phyloP scores from a whole-genome alignment of 805 yeast genomes.

The Candida ulmi region DNA sequence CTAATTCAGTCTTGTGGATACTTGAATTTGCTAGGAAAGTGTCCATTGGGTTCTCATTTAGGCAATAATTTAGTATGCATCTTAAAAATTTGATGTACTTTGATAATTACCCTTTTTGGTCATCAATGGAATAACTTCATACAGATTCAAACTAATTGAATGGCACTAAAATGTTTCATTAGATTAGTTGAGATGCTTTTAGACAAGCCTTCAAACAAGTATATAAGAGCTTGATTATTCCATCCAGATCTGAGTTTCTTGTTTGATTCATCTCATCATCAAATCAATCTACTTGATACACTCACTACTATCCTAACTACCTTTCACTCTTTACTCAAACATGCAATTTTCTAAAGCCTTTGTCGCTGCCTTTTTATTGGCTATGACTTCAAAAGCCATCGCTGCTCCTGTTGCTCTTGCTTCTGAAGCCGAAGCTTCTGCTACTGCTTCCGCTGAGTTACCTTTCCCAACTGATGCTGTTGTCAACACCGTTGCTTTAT shows the following conservation, averaged over 20 bases:
- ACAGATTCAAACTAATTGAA: too few relatives aligned
- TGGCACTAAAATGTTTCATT: too few relatives aligned
- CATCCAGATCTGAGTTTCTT: too few relatives aligned
- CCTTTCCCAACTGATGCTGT: slow-evolving; percentile 4
- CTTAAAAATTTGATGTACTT: neutral
- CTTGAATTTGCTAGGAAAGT: too few relatives aligned
- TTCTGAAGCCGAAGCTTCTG: neutral
- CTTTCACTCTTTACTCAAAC: neutral
- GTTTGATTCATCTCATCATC: neutral
- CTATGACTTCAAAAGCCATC: slow-evolving; percentile 7
- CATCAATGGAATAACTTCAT: neutral
- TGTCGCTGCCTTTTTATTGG: slow-evolving; percentile 4
- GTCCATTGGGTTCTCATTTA: neutral
- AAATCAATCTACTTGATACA: neutral
- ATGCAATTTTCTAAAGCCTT: slow-evolving; percentile 13
- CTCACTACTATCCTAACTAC: neutral
- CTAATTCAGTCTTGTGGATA: too few relatives aligned
- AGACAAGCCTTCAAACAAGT: too few relatives aligned
- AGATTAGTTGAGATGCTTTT: too few relatives aligned
- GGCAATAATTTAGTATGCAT: neutral
- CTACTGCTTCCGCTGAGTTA: slow-evolving; percentile 1
- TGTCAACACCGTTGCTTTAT: slow-evolving; percentile 1
- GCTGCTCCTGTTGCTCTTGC: slow-evolving; percentile 5
- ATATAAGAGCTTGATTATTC: too few relatives aligned
- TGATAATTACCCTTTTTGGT: neutral